These are phyloP conservation scores for Penicillium psychrofluorescens DNA, from an alignment of 495 filamentous ascomycete genomes.

Conservation along the genomic window DNA sequence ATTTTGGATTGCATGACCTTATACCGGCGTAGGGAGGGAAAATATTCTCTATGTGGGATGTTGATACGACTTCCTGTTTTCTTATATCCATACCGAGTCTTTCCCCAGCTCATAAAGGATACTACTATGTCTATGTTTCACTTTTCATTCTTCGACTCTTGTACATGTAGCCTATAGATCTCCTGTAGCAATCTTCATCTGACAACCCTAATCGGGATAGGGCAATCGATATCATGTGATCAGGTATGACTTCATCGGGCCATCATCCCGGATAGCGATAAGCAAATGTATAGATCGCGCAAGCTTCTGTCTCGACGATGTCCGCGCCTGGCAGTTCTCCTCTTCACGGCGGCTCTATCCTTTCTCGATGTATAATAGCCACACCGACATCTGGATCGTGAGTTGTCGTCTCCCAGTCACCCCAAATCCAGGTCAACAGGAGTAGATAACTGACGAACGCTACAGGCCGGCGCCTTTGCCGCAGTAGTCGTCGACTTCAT, in stretches of 20 bases:
- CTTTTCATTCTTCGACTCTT: slow-evolving; percentile 1
- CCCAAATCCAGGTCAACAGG: slow-evolving; percentile 1
- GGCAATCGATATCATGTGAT: slow-evolving; percentile 9
- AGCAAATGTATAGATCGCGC: not conserved
- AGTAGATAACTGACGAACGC: not conserved
- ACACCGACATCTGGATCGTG: slow-evolving; percentile 46
- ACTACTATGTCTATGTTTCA: slow-evolving; percentile 4
- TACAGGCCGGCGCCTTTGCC: slow-evolving; percentile 71
- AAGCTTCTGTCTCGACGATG: not conserved
- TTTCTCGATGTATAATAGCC: slow-evolving; percentile 35
- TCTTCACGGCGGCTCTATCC: not conserved
- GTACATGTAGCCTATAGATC: not conserved
- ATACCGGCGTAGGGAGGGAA: slow-evolving; percentile 45
- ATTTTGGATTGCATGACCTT: slow-evolving; percentile 43
- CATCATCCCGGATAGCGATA: slow-evolving; percentile 3
- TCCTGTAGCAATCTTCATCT: too few relatives aligned
- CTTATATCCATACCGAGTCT: slow-evolving; percentile 23
- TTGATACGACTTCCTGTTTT: slow-evolving; percentile 38
- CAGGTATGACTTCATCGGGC: slow-evolving; percentile 8
- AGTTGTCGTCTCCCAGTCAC: slow-evolving; percentile 9
- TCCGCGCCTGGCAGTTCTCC: not conserved
- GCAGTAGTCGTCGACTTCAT: slow-evolving; percentile 75
- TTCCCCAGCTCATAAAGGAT: slow-evolving; percentile 16
- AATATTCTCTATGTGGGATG: slow-evolving; percentile 41
- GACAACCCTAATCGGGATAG: slow-evolving; percentile 12